Evolutionary conservation across 2,329 filamentous ascomycete genomes (phyloP).

Genomic region (Fusarium metavorans): DNA sequence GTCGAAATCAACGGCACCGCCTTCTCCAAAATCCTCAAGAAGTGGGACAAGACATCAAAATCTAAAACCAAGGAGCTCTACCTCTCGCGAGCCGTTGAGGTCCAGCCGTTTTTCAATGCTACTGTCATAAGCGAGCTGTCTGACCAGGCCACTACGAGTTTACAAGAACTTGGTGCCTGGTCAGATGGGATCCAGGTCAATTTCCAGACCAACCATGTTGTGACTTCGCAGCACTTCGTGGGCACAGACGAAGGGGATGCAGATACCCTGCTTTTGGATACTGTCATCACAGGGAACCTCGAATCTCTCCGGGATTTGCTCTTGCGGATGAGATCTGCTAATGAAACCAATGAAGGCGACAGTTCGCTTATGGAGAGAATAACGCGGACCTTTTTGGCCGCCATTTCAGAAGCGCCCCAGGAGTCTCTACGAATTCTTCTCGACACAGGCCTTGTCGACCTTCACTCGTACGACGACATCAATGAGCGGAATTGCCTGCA

Average conservation of each 20-base stretch:
- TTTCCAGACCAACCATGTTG: slow-evolving; percentile 77
- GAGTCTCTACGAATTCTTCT: slow-evolving; percentile 81
- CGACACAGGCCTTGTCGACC: slow-evolving; percentile 84
- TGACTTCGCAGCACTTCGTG: slow-evolving; percentile 73
- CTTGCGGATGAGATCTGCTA: slow-evolving; percentile 71
- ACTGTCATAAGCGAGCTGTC: slow-evolving; percentile 97
- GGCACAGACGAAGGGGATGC: slow-evolving; percentile 90
- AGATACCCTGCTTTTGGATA: slow-evolving; percentile 88
- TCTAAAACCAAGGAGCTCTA: slow-evolving; percentile 98
- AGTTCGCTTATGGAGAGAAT: slow-evolving; percentile 76
- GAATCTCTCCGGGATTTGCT: slow-evolving; percentile 84
- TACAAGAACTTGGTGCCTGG: slow-evolving; percentile 96
- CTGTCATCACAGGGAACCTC: slow-evolving; percentile 84
- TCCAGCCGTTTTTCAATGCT: slow-evolving; percentile 98
- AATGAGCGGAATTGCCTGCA: slow-evolving; percentile 97
- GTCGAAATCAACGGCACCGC: slow-evolving; percentile 98
- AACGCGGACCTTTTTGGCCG: slow-evolving; percentile 89
- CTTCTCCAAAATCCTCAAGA: slow-evolving; percentile 98
- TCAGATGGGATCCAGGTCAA: slow-evolving; percentile 94
- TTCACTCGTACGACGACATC: slow-evolving; percentile 96
- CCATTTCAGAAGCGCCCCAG: slow-evolving; percentile 86
- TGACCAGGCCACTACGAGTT: slow-evolving; percentile 95
- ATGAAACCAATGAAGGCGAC: slow-evolving; percentile 68
- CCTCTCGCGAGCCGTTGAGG: slow-evolving; percentile 93
- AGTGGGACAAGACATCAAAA: slow-evolving; percentile 99